These are phyloP conservation scores for Coemansia sp. DNA, from an alignment of 192 early-diverging fungal species.

Conservation along the genomic window DNA sequence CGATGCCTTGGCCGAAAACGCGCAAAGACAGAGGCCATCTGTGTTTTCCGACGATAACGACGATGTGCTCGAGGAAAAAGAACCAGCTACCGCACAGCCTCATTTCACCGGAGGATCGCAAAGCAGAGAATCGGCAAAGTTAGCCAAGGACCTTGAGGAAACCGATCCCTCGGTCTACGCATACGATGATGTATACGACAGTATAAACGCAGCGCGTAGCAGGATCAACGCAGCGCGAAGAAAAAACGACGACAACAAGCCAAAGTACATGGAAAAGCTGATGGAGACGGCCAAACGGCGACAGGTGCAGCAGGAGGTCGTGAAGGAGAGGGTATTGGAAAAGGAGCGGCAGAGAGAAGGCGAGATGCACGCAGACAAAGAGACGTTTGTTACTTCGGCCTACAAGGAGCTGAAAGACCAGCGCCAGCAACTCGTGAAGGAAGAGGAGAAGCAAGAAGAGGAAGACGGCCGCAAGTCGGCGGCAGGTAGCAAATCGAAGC, in stretches of 20 bases:
- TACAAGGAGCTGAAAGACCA: conserved; percentile 49
- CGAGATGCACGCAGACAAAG: conserved; percentile 41
- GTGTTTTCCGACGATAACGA: conserved; percentile 18
- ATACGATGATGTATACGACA: conserved; percentile 49
- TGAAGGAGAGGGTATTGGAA: conserved; percentile 28
- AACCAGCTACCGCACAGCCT: not conserved
- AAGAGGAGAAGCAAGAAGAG: conserved; percentile 33
- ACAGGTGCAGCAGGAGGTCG: conserved; percentile 39
- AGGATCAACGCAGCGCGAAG: conserved; percentile 13
- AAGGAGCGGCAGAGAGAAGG: conserved; percentile 45
- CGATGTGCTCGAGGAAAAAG: not conserved
- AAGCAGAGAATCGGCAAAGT: conserved; percentile 14
- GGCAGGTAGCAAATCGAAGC: not conserved
- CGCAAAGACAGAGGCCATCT: not conserved
- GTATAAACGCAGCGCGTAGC: conserved; percentile 15
- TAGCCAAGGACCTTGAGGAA: conserved; percentile 18
- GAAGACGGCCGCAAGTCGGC: not conserved
- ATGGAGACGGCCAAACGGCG: conserved; percentile 42
- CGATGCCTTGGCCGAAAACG: not conserved
- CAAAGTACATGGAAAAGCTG: conserved; percentile 50
- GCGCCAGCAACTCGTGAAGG: conserved; percentile 23
- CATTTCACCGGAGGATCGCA: conserved; percentile 15
- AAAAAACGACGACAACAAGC: conserved; percentile 19
- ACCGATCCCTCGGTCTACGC: conserved; percentile 33
- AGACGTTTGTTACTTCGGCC: conserved; percentile 37